Conservation (phyloP, 1,284 basidiomycete species). For the Trametes sp. region DNA sequence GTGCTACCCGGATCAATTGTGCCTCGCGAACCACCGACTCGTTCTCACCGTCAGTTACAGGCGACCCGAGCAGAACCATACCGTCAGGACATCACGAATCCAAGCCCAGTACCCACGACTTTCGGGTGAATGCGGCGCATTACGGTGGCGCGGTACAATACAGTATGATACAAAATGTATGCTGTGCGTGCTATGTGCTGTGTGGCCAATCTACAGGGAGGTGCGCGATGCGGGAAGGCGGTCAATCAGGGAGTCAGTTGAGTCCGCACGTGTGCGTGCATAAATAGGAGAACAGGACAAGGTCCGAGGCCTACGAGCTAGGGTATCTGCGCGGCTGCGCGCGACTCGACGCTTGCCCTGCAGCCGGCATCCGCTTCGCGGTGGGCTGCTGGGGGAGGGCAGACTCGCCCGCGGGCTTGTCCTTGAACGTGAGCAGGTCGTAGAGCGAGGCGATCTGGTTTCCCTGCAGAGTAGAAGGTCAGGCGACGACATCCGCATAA, state of each 20-base stretch:
- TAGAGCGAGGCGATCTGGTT: conserved; percentile 90
- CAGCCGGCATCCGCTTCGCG: conserved; percentile 8
- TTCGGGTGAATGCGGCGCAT: background rate
- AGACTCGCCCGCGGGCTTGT: conserved; percentile 58
- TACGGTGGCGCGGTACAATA: background rate
- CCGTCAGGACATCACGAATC: too few species aligned
- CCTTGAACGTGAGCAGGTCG: conserved; percentile 77
- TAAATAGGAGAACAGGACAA: background rate
- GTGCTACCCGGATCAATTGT: too few species aligned
- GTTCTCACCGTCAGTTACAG: too few species aligned
- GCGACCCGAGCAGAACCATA: too few species aligned
- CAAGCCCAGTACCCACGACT: background rate
- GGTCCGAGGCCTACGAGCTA: conserved; percentile 11
- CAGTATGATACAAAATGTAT: conserved; percentile 13
- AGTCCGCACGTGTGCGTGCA: background rate
- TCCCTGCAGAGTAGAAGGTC: conserved; percentile 57
- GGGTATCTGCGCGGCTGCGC: conserved; percentile 23
- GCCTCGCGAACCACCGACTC: too few species aligned
- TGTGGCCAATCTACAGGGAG: conserved; percentile 10
- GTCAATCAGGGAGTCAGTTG: conserved; percentile 7
- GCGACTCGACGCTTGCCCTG: conserved; percentile 13
- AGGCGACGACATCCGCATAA: background rate
- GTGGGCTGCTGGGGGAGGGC: conserved; percentile 36
- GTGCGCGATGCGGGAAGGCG: background rate
- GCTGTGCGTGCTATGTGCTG: background rate